Evolutionary conservation across 2,329 filamentous ascomycete genomes (phyloP).

Genomic region (Colletotrichum sp.): DNA sequence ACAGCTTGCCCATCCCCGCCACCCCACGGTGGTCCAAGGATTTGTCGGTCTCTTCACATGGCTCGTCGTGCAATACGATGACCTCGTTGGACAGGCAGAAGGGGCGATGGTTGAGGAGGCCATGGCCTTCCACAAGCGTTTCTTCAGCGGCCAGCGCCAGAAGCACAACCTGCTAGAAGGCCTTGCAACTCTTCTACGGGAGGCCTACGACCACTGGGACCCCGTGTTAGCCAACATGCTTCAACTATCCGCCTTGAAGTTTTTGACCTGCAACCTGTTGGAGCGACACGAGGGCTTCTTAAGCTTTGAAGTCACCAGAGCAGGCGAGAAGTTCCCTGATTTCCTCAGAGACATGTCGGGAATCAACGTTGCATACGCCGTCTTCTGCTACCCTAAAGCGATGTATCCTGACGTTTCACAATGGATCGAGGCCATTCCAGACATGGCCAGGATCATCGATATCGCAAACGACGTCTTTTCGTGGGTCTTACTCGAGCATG

Average conservation of each 20-base stretch:
- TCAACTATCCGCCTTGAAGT: slow-evolving; percentile 25
- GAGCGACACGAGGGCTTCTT: slow-evolving; percentile 25
- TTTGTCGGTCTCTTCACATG: slow-evolving; percentile 27
- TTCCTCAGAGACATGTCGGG: slow-evolving; percentile 25
- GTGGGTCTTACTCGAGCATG: slow-evolving; percentile 12
- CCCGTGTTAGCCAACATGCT: slow-evolving; percentile 22
- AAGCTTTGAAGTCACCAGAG: slow-evolving; percentile 18
- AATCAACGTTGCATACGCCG: slow-evolving; percentile 25
- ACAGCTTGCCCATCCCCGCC: slow-evolving; percentile 26
- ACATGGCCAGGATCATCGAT: slow-evolving; percentile 26
- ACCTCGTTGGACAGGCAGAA: slow-evolving; percentile 23
- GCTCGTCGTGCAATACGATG: slow-evolving; percentile 27
- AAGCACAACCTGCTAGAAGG: slow-evolving; percentile 24
- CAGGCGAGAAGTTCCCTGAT: slow-evolving; percentile 23
- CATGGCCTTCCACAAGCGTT: slow-evolving; percentile 20
- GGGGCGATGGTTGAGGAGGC: slow-evolving; percentile 23
- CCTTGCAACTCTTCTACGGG: slow-evolving; percentile 15
- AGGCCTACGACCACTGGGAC: slow-evolving; percentile 25
- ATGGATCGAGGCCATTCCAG: slow-evolving; percentile 26
- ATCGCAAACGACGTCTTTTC: slow-evolving; percentile 27
- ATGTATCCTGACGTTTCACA: slow-evolving; percentile 21
- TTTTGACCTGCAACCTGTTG: slow-evolving; percentile 25
- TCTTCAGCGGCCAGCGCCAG: slow-evolving; percentile 24
- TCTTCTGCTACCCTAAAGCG: slow-evolving; percentile 25
- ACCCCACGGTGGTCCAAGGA: slow-evolving; percentile 20